Evolutionary conservation across 192 early-diverging fungal species (phyloP), one percentile per base, ranked within the genome.

Genomic region (Podila epicladia): DNA sequence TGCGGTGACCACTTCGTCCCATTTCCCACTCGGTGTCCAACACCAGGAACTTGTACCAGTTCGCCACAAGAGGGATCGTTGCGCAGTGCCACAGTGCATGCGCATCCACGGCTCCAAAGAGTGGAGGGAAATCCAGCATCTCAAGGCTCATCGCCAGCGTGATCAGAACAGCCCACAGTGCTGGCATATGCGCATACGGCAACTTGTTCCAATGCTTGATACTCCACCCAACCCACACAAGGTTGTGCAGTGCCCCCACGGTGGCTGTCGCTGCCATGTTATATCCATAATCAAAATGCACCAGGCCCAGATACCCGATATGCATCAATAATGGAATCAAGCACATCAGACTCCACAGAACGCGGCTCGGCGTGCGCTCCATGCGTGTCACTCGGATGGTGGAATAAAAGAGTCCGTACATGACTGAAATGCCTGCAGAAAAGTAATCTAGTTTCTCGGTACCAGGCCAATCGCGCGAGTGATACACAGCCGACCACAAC

Each of bases 361-460:
- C 35, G 3, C 86, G 84, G 12, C 82, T 67, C 9, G 59, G 58
- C 64, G 70, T 75, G 0, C 66, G 73, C 41, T 65, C 59, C 64
- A 94, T 82, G 9, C 84, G 75, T 67, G 93, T 88, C 58, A 92
- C 72, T 3, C 94, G 87, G 8, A 93, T 77, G 20, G 89, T 66
- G 22, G 93, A 88, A 53, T 92, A 82, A 74, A 88, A 96, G n/a
- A 94, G 83, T 5, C 90, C 91, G 51, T 91, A 96, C 37, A 96
- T 77, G 33, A 97, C 92, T 6, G 91, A 88, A 8, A 91, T 74
- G 8, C 93, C 95, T 0, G 97, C 97, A 7, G 93, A 93, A 76
- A 95, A 97, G 82, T 99, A 99, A 78, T 99, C 98, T 60, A 97
- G 84, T 61, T 93, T 94, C 78, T 99, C 98, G 0, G 97, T 98